Base-by-base conservation (phyloP, 140 eudicot species). In the Erigeron philadelphicus region DNA sequence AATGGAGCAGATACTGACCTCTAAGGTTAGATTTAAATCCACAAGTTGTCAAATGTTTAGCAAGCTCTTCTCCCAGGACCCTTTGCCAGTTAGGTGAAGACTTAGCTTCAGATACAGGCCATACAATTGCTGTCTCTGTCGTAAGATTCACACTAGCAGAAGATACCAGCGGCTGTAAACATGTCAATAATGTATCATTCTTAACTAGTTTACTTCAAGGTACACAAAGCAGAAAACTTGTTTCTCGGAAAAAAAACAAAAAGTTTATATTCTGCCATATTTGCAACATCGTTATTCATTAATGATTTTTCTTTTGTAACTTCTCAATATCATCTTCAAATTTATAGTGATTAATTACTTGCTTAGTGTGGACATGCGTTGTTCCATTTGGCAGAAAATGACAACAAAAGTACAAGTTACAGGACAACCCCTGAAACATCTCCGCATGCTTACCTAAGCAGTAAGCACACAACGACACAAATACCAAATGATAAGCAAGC, bases 61-160 rank as follows among this genome's bases (percentile, higher is more conserved):
- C 99, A 57, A 93, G 95, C 71, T 78, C 88, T 77, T 85, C 95
- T 80, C 99, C 99, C 42, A 93, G 70, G 7, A 72, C 83, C 76
- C 78, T 85, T 72, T 80, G 86, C 99, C 97, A 89, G 83, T 87
- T 82, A 38, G 95, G 89, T 60, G 78, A 73, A 76, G 25, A 82
- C 80, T 81, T 93, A 72, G 99, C 99, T 80, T 93, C 96, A 62
- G 90, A 75, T 54, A 79, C 80, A 49, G 95, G 99, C 99, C 96
- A 87, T 50, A 93, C 85, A 53, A 89, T 80, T 76, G 99, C 97
- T 72, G 99, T 89, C 85, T 93, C 95, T 5, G 99, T 93, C 55
- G 97, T 84, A 67, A 89, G 99, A 82, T 93, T 85, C 71, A 89
- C 99, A 66, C 79, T 93, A 18, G 99, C 99, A 69, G 95, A 84